phyloP scores from a whole-genome alignment of 345 rosid genomes.

The Syzygium grande region DNA sequence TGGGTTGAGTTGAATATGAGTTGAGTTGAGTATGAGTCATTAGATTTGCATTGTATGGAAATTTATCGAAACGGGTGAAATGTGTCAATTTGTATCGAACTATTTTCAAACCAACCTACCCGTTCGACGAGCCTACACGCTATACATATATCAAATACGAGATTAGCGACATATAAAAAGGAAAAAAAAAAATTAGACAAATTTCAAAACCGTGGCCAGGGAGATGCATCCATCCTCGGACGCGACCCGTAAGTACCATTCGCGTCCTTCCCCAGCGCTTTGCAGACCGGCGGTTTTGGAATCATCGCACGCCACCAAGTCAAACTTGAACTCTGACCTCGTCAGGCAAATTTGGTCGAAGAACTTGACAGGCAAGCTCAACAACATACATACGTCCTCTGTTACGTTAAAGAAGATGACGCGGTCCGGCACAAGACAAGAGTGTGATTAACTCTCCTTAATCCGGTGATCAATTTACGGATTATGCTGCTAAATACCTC shows the following conservation, averaged over 20 bases:
- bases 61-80: too few relatives aligned
- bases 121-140: background rate
- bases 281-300: too few relatives aligned
- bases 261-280: too few relatives aligned
- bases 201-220: background rate
- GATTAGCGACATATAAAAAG: background rate
- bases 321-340: background rate
- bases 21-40: too few relatives aligned
- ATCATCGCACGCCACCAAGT: background rate
- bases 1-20: too few relatives aligned
- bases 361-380: too few relatives aligned
- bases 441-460: background rate
- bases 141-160: background rate
- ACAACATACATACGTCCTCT: background rate
- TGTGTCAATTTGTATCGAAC: too few relatives aligned
- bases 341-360: background rate
- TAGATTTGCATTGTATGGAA: too few relatives aligned
- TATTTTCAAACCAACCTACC: too few relatives aligned
- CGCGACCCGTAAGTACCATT: background rate
- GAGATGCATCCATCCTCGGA: background rate
- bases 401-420: background rate
- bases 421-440: background rate
- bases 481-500: background rate
- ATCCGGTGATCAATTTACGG: background rate
- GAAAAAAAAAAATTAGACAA: background rate